Evolutionary conservation across 345 rosid genomes (phyloP).

Genomic region (Rhodomyrtus tomentosa): DNA sequence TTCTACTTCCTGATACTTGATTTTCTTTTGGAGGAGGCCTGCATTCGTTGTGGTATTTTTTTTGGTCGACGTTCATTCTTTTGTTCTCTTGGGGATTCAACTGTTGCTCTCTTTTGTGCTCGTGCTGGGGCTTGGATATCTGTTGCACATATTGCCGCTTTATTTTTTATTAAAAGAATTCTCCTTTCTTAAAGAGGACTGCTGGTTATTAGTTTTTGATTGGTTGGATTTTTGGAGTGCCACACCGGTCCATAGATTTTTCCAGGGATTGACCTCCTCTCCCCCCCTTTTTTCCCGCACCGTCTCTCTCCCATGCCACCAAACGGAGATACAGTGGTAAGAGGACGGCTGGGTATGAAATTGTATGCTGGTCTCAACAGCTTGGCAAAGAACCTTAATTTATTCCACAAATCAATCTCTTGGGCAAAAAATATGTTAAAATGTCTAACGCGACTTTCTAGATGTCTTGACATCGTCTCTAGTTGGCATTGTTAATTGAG

Average conservation of each 20-base stretch:
- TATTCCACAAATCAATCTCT: background rate
- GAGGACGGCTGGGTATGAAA: background rate
- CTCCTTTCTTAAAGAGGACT: background rate
- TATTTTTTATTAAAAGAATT: background rate
- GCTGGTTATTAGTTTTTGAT: background rate
- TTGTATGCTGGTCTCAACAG: background rate
- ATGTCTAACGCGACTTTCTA: background rate
- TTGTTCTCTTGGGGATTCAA: background rate
- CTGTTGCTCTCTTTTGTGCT: background rate
- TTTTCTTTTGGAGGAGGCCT: background rate
- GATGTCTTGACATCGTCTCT: background rate
- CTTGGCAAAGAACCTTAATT: background rate
- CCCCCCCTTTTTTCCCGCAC: background rate
- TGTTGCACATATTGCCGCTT: background rate
- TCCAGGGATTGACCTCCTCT: background rate
- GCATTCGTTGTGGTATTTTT: background rate
- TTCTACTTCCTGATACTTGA: background rate
- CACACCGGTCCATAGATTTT: background rate
- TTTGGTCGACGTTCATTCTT: background rate
- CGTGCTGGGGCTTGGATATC: background rate
- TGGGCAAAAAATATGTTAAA: background rate
- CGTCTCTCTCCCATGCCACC: background rate
- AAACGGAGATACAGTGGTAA: background rate
- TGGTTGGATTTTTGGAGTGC: background rate
- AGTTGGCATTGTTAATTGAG: background rate